Conservation (phyloP, 208 protist species). For the Leishmania tropica region DNA sequence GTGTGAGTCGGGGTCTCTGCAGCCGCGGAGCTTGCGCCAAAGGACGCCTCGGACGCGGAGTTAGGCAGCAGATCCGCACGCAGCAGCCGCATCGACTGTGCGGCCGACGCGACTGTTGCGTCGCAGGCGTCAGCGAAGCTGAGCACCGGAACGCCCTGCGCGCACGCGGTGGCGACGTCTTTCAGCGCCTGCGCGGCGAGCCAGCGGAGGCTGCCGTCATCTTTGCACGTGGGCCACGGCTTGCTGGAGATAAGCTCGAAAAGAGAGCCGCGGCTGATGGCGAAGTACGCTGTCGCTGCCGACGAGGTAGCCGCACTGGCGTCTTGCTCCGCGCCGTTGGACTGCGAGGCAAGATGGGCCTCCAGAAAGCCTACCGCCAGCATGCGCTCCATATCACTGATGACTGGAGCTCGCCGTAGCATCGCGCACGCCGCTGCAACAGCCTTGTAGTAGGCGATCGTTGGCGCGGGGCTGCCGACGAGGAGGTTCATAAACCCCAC, state of each 20-base stretch:
- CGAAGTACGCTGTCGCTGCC: conserved; percentile 28
- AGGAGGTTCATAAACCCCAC: conserved; percentile 42
- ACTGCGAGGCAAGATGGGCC: conserved; percentile 29
- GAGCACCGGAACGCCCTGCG: conserved; percentile 29
- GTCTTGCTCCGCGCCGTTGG: neutral
- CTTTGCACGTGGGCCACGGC: conserved; percentile 39
- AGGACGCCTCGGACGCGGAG: neutral
- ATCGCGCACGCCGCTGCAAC: conserved; percentile 55
- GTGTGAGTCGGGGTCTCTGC: conserved; percentile 22
- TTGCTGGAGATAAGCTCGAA: conserved; percentile 38
- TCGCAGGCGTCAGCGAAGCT: conserved; percentile 23
- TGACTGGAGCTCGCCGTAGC: conserved; percentile 32
- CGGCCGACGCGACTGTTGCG: conserved; percentile 22
- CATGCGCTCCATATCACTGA: conserved; percentile 56
- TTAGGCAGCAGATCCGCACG: conserved; percentile 18
- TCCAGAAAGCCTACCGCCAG: conserved; percentile 75
- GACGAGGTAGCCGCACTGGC: neutral
- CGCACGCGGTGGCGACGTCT: conserved; percentile 43
- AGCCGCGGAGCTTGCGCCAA: conserved; percentile 4
- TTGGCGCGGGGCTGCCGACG: conserved; percentile 43
- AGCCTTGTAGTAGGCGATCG: conserved; percentile 51
- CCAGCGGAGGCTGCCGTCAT: conserved; percentile 62
- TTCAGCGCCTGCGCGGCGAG: conserved; percentile 61
- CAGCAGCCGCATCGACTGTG: conserved; percentile 32
- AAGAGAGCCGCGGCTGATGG: conserved; percentile 31